These are phyloP conservation scores for Phaseolus coccineus DNA, from an alignment of 331 rosid genomes.

Conservation along the genomic window DNA sequence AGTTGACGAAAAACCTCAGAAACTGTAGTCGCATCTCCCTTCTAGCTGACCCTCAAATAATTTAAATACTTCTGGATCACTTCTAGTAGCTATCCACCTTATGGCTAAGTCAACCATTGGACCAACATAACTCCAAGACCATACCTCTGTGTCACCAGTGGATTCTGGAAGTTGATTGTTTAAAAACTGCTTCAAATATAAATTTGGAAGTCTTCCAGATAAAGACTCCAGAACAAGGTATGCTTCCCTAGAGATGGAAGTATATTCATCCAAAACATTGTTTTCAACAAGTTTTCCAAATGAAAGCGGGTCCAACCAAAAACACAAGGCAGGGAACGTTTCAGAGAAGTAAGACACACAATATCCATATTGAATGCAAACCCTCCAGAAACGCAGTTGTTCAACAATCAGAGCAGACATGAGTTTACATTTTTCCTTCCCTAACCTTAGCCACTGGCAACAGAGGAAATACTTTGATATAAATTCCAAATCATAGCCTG, in stretches of 20 bases:
- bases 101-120: constrained; percentile 91
- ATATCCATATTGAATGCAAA: constrained; percentile 88
- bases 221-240: constrained; percentile 87
- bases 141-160: constrained; percentile 61
- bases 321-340: constrained; percentile 76
- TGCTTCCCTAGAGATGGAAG: constrained; percentile 75
- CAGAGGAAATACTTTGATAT: constrained; percentile 66
- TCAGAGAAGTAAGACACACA: constrained; percentile 78
- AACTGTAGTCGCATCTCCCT: constrained; percentile 37
- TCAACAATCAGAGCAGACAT: constrained; percentile 83
- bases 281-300: constrained; percentile 67
- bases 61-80: constrained; percentile 60
- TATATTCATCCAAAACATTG: constrained; percentile 66
- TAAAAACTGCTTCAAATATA: constrained; percentile 62
- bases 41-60: constrained; percentile 58
- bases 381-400: constrained; percentile 90
- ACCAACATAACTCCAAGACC: constrained; percentile 93
- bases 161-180: constrained; percentile 48
- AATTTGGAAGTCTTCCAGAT: constrained; percentile 79
- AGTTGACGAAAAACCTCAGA: constrained; percentile 49
- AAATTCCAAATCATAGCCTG: constrained; percentile 77
- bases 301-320: constrained; percentile 84
- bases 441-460: constrained; percentile 80
- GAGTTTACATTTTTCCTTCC: constrained; percentile 77
- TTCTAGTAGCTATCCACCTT: constrained; percentile 76